Evolutionary conservation across 129 eudicot species (phyloP).

Genomic region (Scalesia atractyloides): DNA sequence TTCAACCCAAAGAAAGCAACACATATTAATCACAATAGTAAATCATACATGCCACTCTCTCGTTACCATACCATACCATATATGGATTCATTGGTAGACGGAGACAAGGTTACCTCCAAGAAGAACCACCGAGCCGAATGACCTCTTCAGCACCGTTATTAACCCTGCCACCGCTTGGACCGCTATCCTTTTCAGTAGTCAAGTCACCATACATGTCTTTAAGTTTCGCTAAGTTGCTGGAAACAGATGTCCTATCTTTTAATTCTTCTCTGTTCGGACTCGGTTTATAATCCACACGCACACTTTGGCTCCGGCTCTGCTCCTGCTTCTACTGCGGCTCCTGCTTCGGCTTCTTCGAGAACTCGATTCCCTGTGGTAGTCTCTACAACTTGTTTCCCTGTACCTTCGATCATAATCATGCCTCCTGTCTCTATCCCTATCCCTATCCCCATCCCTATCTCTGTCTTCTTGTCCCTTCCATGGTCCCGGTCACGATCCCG

Average conservation of each 20-base stretch:
- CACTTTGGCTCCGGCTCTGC: conserved; percentile 69
- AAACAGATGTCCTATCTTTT: conserved; percentile 57
- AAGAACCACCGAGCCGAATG: conserved; percentile 84
- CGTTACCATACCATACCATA: conserved; percentile 11
- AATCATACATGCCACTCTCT: conserved; percentile 23
- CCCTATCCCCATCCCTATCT: conserved; percentile 48
- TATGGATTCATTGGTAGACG: background rate
- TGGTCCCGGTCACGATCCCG: conserved; percentile 39
- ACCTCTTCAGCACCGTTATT: conserved; percentile 76
- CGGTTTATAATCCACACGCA: conserved; percentile 38
- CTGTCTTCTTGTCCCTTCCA: conserved; percentile 36
- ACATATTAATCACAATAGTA: conserved; percentile 28
- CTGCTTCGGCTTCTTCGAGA: conserved; percentile 68
- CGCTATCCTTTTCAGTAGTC: conserved; percentile 53
- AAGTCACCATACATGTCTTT: conserved; percentile 89
- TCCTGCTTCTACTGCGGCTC: conserved; percentile 62
- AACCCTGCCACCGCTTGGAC: conserved; percentile 30
- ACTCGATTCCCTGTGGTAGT: conserved; percentile 55
- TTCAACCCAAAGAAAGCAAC: conserved; percentile 24
- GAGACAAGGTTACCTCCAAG: conserved; percentile 56
- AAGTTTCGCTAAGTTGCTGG: conserved; percentile 90
- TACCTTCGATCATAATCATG: conserved; percentile 62
- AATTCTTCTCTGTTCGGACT: conserved; percentile 49
- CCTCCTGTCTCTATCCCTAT: conserved; percentile 52
- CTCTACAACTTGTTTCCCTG: conserved; percentile 53